Conservation (phyloP, 2,329 filamentous ascomycete genomes). For the Lachnellula hyalina region DNA sequence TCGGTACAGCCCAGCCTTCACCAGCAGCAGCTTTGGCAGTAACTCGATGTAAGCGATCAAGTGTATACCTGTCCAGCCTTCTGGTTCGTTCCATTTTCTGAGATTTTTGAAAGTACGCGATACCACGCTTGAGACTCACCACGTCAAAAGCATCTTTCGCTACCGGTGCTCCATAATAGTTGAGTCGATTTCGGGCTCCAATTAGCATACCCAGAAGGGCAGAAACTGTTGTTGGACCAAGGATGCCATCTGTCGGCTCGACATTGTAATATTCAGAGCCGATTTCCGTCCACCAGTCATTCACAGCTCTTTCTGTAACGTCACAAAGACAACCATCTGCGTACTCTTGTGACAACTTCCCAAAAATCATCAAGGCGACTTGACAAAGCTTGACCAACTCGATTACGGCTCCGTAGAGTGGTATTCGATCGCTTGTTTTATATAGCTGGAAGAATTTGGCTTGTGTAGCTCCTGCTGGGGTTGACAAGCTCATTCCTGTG, state of each 20-base stretch:
- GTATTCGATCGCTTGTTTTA: slow-evolving; percentile 75
- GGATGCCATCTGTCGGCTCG: slow-evolving; percentile 85
- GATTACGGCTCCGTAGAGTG: slow-evolving; percentile 71
- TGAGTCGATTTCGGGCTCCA: slow-evolving; percentile 83
- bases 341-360: slow-evolving; percentile 80
- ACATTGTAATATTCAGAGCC: slow-evolving; percentile 88
- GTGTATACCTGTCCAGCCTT: slow-evolving; percentile 74
- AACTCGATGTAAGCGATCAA: slow-evolving; percentile 72
- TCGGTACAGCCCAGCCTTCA: slow-evolving; percentile 87
- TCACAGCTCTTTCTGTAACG: slow-evolving; percentile 81
- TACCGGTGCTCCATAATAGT: slow-evolving; percentile 77
- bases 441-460: slow-evolving; percentile 92
- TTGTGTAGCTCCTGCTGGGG: slow-evolving; percentile 74
- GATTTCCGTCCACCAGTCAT: slow-evolving; percentile 94
- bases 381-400: slow-evolving; percentile 92
- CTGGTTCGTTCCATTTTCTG: slow-evolving; percentile 75
- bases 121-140: slow-evolving; percentile 72
- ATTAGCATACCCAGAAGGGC: slow-evolving; percentile 82
- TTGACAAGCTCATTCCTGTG: slow-evolving; percentile 63
- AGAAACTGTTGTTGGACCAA: slow-evolving; percentile 87
- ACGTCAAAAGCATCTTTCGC: slow-evolving; percentile 90
- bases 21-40: slow-evolving; percentile 87
- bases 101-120: slow-evolving; percentile 84
- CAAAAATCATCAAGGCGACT: slow-evolving; percentile 80
- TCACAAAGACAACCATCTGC: slow-evolving; percentile 91